A percentile compares a stretch with the other conserved stretches of the same genome.
Evolutionary conservation across 805 yeast species (phyloP).

Genomic region (Zygoascus tannicola): DNA sequence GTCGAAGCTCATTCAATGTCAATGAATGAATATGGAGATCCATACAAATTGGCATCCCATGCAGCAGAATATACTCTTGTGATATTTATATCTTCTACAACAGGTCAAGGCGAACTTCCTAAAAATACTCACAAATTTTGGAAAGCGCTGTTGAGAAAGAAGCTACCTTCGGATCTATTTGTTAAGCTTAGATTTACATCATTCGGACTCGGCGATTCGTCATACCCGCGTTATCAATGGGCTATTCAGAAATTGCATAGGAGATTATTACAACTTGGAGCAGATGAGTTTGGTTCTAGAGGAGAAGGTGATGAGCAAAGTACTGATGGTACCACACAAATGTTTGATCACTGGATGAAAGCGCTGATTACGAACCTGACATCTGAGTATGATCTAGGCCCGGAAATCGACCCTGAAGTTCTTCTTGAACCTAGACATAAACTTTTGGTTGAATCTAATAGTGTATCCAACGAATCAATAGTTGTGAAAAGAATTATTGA

Average conservation of each 20-base stretch:
- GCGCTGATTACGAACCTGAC: conserved; percentile 33
- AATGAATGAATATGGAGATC: conserved; percentile 44
- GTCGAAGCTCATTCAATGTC: conserved; percentile 41
- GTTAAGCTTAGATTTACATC: conserved; percentile 56
- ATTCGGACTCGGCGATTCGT: conserved; percentile 90
- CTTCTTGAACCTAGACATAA: conserved; percentile 34
- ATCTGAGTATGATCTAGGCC: conserved; percentile 6
- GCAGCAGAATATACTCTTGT: conserved; percentile 24
- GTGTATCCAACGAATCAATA: conserved; percentile 23
- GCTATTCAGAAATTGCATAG: conserved; percentile 80
- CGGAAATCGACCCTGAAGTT: conserved; percentile 26
- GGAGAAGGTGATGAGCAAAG: conserved; percentile 88
- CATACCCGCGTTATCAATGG: conserved; percentile 80
- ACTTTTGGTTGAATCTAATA: conserved; percentile 25
- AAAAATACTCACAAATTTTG: conserved; percentile 64
- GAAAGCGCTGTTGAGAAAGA: conserved; percentile 59
- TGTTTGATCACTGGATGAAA: conserved; percentile 64
- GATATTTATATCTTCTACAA: conserved; percentile 69
- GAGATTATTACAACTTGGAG: conserved; percentile 75
- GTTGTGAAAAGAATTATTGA: neutral
- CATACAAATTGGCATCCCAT: conserved; percentile 35
- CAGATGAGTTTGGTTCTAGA: conserved; percentile 55
- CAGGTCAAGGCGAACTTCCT: conserved; percentile 94
- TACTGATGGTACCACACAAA: conserved; percentile 61
- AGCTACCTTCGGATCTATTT: conserved; percentile 52